Evolutionary conservation across 2,329 filamentous ascomycete genomes (phyloP).

Genomic region (Talaromyces islandicus): DNA sequence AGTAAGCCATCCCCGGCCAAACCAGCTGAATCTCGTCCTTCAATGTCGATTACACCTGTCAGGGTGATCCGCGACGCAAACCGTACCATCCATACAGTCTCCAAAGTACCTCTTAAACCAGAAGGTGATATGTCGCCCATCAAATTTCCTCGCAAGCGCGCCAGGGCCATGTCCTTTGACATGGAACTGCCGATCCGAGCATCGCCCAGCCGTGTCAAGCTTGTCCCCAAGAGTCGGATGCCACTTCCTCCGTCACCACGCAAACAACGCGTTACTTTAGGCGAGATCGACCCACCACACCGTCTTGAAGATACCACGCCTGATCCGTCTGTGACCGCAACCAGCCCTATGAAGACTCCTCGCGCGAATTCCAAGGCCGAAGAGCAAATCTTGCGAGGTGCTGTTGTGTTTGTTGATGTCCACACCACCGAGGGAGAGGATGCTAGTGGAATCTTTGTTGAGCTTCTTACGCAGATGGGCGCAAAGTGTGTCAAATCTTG

Average conservation of each 20-base stretch:
- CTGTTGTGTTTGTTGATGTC: conserved; percentile 76
- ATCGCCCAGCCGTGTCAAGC: conserved; percentile 22
- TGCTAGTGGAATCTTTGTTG: conserved; percentile 73
- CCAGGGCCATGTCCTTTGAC: conserved; percentile 48
- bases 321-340: not conserved
- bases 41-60: conserved; percentile 51
- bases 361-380: conserved; percentile 18
- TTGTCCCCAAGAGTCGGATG: conserved; percentile 16
- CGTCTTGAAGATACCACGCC: not conserved
- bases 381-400: conserved; percentile 56
- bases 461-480: conserved; percentile 74
- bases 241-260: conserved; percentile 18
- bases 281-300: not conserved
- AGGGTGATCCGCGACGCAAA: conserved; percentile 41
- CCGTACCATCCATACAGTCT: conserved; percentile 63
- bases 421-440: conserved; percentile 76
- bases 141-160: conserved; percentile 40
- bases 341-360: conserved; percentile 21
- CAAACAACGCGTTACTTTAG: conserved; percentile 15
- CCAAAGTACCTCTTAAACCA: conserved; percentile 69
- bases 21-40: conserved; percentile 5
- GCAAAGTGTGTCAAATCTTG: conserved; percentile 71
- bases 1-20: not conserved
- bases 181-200: conserved; percentile 29
- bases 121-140: conserved; percentile 49